Evolutionary conservation across 1,139 yeast species (phyloP), one percentile per base, ranked within the genome.

Genomic region (Saccharomyces hybrid): DNA sequence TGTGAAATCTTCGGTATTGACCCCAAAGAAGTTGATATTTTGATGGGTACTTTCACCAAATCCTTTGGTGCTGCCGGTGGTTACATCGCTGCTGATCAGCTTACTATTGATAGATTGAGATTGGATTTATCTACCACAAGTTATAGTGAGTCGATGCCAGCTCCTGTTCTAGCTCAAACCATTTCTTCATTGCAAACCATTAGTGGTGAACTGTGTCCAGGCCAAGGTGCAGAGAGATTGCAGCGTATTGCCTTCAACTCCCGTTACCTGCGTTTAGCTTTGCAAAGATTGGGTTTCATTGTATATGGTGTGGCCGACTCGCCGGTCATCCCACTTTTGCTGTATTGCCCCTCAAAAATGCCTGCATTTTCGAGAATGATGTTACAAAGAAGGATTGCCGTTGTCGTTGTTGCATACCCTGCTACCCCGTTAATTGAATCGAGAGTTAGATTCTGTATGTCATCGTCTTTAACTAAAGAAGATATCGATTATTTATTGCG

Each of bases 1-100:
- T 91, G 98, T 73, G 98, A 95, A 69, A 88, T 88, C 72, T 93
- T 87, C 68, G 85, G 85, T 50, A 81, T 93, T 54, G 81, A 83
- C 60, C 93, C 98, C 44, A 70, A 75, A 23, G 80, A 82, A 51
- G 78, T 93, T 53, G 99, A 93, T 71, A 75, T 95, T 58, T 75
- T 93, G 62, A 93, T 93, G 99, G 99, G 99, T 51, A 93, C 99
- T 7, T 80, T 95, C 56, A 95, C 99, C 53, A 93, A 93, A 73
- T 89, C 97, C 5, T 93, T 93, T 71, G 99, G 99, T 67, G 98
- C 99, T 29, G 90, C 98, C 49, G 99, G 99, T 66, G 99, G 99
- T 50, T 93, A 93, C 69, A 76, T 93, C 60, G 95, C 96, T 25
- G 95, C 86, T 52, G 78, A 79, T 60, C 79, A 82, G 66, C 73